Evolutionary conservation across 768 basidiomycete genomes (phyloP), one percentile per base, ranked within the genome.

Genomic region (Astraeus odoratus): DNA sequence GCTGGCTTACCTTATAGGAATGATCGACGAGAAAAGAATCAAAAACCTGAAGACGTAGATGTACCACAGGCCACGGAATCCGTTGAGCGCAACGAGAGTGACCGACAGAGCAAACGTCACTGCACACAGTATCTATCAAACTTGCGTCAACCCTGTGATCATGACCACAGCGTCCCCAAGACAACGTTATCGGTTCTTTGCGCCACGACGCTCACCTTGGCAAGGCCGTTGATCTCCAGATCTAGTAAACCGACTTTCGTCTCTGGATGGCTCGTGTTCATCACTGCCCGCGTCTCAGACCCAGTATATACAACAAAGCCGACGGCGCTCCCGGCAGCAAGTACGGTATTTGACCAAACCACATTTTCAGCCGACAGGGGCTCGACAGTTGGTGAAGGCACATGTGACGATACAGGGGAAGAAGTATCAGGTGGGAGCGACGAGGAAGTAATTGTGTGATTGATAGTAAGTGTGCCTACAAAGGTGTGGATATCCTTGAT

Each of bases 21-120:
- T 98, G 64, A 99, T 99, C 23, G 92, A 95, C 39, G 95, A 97
- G 68, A 98, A 99, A 18, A 99, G 74, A 58, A 99, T 98, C 43
- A 99, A 73, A 65, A 99, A 99, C 16, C 96, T 80, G 67, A 97
- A 86, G 24, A 97, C 84, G 58, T 97, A 97, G 52, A 97, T 83
- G 60, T 92, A 95, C 90, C 95, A 97, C 38, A 78, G 74, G 4
- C 96, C 95, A 18, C 95, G 73, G 71, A 98, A 99, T 12, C 95
- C 94, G 56, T 98, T 98, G 48, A 97, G 65, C 0, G 94, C 96
- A 8, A 98, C 96, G 19, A 98, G 82, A 27, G 86, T 81, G 23
- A 99, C 65, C 0, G 94, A 96, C 2, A 98, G 72, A 1, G 78
- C 86, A 56, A 99, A 95, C 0, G 96, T 98, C 33, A 96, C 92